Evolutionary conservation across 2,329 filamentous ascomycete species (phyloP), one percentile per base, ranked within the genome.

Genomic region (Chrysoporthe austroafricana): DNA sequence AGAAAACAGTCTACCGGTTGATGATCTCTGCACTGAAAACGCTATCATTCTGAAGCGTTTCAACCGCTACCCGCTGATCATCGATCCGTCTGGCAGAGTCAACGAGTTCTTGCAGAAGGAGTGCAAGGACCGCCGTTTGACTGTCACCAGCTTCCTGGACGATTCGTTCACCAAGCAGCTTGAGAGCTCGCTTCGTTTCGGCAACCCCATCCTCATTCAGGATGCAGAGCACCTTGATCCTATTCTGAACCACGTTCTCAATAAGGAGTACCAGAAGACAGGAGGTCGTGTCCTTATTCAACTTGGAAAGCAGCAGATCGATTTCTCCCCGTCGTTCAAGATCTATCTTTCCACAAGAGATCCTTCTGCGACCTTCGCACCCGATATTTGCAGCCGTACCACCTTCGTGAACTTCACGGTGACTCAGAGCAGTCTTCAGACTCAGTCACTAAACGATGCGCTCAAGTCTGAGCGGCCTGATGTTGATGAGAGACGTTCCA

Each of bases 351-450:
- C 95, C 0, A 99, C 96, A 1, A 87, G 95, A 74, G 96, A 99
- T 81, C 96, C 96, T 1, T 99, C 96, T 54, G 95, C 96, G 36
- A 93, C 91, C 8, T 99, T 99, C 78, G 90, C 96, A 8, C 96
- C 96, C 0, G 96, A 99, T 76, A 93, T 99, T 71, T 99, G 96
- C 88, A 97, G 94, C 84, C 89, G 96, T 75, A 98, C 96, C 7
- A 99, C 96, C 0, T 97, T 99, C 80, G 96, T 99, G 86, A 99
- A 99, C 81, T 99, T 99, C 74, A 98, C 96, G 1, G 95, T 99
- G 71, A 99, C 96, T 4, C 95, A 98, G 82, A 97, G 96, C 86
- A 98, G 95, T 84, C 85, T 99, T 76, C 96, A 97, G 81, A 98
- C 96, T 1, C 96, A 99, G 80, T 97, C 96, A 1, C 88, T 99